phyloP scores from a whole-genome alignment of 2,329 filamentous ascomycete species.

The Zasmidium cellare region DNA sequence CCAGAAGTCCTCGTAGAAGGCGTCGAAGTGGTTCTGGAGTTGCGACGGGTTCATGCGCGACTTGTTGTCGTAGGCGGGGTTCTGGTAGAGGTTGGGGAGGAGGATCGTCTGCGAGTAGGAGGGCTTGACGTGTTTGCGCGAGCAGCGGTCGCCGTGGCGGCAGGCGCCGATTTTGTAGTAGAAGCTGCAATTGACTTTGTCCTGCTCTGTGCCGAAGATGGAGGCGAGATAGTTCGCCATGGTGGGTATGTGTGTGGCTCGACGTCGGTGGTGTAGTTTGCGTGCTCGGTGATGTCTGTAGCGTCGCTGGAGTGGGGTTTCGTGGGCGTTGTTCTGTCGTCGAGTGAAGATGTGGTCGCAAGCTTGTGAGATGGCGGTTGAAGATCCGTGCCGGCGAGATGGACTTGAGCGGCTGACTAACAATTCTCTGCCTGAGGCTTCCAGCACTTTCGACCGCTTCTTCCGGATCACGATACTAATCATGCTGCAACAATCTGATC shows the following conservation, averaged over 20 bases:
- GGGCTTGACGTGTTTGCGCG: slow-evolving; percentile 97
- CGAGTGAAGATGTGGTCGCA: background rate
- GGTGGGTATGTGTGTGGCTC: slow-evolving; percentile 9
- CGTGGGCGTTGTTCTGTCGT: background rate
- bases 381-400: background rate
- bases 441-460: background rate
- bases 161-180: slow-evolving; percentile 99
- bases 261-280: background rate
- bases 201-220: slow-evolving; percentile 99
- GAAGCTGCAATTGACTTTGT: slow-evolving; percentile 99
- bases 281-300: too few relatives aligned
- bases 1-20: slow-evolving; percentile 99
- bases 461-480: too few relatives aligned
- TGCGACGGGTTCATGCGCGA: slow-evolving; percentile 92
- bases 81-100: slow-evolving; percentile 98
- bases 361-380: background rate
- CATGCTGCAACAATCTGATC: too few relatives aligned
- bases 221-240: slow-evolving; percentile 66
- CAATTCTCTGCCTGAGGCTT: too few relatives aligned
- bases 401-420: background rate
- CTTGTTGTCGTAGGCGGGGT: slow-evolving; percentile 80
- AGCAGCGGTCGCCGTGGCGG: slow-evolving; percentile 97
- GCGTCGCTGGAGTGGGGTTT: background rate
- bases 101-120: slow-evolving; percentile 97
- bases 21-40: slow-evolving; percentile 98